phyloP scores from a whole-genome alignment of 2,329 filamentous ascomycete species.

The Triangularia verruculosa region DNA sequence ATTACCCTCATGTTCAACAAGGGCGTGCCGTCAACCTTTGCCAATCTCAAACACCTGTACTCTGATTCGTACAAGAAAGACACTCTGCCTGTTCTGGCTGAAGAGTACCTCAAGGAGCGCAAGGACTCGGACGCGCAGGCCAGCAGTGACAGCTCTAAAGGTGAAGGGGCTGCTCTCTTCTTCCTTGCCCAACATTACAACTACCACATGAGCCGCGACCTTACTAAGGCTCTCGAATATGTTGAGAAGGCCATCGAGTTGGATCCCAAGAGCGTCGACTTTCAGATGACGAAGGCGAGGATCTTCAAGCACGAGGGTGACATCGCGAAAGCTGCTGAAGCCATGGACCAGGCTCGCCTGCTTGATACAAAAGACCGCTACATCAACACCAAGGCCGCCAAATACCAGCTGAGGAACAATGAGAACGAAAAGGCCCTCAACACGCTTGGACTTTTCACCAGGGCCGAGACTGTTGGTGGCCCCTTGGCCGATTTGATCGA shows the following conservation, averaged over 20 bases:
- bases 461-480: conserved; percentile 83
- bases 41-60: conserved; percentile 94
- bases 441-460: conserved; percentile 91
- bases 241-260: conserved; percentile 80
- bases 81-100: conserved; percentile 70
- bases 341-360: conserved; percentile 82
- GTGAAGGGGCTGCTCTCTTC: conserved; percentile 78
- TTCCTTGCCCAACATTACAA: conserved; percentile 98
- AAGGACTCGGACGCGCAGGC: conserved; percentile 34
- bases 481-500: conserved; percentile 88
- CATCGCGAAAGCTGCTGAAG: conserved; percentile 71
- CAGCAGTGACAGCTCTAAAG: conserved; percentile 51
- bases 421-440: conserved; percentile 81
- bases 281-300: conserved; percentile 90
- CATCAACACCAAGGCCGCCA: conserved; percentile 97
- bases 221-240: conserved; percentile 75
- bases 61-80: conserved; percentile 72
- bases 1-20: conserved; percentile 82
- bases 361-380: conserved; percentile 90
- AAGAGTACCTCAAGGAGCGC: conserved; percentile 69
- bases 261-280: conserved; percentile 79
- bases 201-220: conserved; percentile 81
- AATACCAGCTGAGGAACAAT: conserved; percentile 92
- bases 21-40: conserved; percentile 93
- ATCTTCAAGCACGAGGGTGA: conserved; percentile 91